phyloP scores from a whole-genome alignment of 2,329 filamentous ascomycete genomes.

The Fusarium sp. region DNA sequence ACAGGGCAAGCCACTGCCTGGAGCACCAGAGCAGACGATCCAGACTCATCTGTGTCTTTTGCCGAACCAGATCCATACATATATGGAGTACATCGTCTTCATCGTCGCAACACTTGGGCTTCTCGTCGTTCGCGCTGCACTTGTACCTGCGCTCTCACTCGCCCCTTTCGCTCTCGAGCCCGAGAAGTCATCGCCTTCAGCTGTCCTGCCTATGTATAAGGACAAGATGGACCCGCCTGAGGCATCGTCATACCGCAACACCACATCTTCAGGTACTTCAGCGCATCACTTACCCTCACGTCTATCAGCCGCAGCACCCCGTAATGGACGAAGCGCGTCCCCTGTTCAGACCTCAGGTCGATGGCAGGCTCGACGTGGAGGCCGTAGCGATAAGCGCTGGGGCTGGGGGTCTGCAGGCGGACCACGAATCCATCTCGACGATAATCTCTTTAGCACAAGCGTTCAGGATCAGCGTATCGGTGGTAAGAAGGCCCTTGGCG shows the following conservation, averaged over 20 bases:
- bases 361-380: constrained; percentile 44
- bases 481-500: constrained; percentile 50
- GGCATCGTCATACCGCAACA: constrained; percentile 20
- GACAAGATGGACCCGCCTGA: constrained; percentile 61
- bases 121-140: constrained; percentile 64
- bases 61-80: constrained; percentile 86
- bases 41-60: constrained; percentile 92
- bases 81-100: constrained; percentile 79
- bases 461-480: constrained; percentile 40
- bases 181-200: constrained; percentile 35
- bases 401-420: constrained; percentile 58
- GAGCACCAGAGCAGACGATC: constrained; percentile 66
- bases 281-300: constrained; percentile 39
- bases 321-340: constrained; percentile 34
- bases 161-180: constrained; percentile 64
- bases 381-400: constrained; percentile 48
- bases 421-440: constrained; percentile 65
- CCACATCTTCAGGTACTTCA: constrained; percentile 41
- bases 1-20: constrained; percentile 59
- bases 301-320: constrained; percentile 35
- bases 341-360: constrained; percentile 30
- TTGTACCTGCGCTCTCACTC: constrained; percentile 66
- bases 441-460: constrained; percentile 57
- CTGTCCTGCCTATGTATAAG: constrained; percentile 60
- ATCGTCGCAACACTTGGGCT: constrained; percentile 63